phyloP scores from a whole-genome alignment of 2,329 filamentous ascomycete species.

The Ceratocystiopsis sp. region DNA sequence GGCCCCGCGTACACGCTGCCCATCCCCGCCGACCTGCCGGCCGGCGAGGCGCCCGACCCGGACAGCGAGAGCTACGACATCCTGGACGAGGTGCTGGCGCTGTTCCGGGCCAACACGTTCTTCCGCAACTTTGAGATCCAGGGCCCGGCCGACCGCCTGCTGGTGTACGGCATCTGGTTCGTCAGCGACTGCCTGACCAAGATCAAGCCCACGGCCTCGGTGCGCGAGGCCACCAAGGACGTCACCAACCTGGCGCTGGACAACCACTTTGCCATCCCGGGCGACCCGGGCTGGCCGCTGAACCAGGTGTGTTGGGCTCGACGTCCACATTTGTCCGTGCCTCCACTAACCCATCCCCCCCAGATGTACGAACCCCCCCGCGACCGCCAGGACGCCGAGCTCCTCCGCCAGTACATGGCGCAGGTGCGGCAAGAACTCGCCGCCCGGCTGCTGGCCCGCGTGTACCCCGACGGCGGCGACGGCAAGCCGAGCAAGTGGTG shows the following conservation, averaged over 20 bases:
- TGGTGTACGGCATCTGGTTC: constrained; percentile 95
- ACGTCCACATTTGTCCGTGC: no score
- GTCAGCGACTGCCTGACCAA: constrained; percentile 79
- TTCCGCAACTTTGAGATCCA: constrained; percentile 99
- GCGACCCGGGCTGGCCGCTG: constrained; percentile 79
- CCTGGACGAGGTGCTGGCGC: constrained; percentile 76
- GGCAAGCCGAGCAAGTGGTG: constrained; percentile 74
- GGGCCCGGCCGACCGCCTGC: constrained; percentile 78
- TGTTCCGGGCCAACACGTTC: constrained; percentile 96
- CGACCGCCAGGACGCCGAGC: constrained; percentile 78
- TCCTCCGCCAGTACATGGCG: constrained; percentile 71
- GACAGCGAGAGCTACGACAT: constrained; percentile 91
- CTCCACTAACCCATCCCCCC: no score
- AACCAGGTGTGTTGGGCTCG: constrained; percentile 37
- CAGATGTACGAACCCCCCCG: constrained; percentile 77
- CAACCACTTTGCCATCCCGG: constrained; percentile 81
- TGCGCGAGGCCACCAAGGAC: constrained; percentile 48
- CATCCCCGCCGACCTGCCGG: constrained; percentile 37
- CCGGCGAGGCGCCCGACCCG: constrained; percentile 53
- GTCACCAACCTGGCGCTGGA: constrained; percentile 85
- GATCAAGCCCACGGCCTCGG: constrained; percentile 57
- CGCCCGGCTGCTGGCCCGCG: constrained; percentile 59
- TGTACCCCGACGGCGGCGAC: constrained; percentile 65
- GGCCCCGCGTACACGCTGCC: constrained; percentile 85
- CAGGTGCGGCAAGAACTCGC: constrained; percentile 92